These are phyloP conservation scores for Fusarium lateritium DNA, from an alignment of 2,329 filamentous ascomycete species.

Conservation along the genomic window DNA sequence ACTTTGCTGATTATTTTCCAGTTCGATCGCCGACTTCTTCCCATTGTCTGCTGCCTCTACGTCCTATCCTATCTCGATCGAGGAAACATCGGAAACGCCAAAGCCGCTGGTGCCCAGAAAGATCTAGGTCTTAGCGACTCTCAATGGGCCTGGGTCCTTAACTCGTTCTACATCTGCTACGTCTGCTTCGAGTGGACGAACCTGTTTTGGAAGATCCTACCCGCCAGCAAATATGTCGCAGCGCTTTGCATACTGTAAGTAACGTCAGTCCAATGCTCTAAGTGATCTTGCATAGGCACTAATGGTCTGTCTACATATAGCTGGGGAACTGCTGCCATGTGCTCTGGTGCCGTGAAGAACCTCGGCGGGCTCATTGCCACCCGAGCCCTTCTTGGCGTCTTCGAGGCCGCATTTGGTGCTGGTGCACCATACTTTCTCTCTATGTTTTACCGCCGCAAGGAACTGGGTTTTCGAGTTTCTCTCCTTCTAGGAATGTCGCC, in stretches of 20 bases:
- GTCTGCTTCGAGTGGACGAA: constrained; percentile 35
- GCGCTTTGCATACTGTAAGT: constrained; percentile 28
- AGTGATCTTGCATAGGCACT: neutral
- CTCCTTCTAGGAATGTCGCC: constrained; percentile 29
- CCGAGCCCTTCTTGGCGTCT: constrained; percentile 24
- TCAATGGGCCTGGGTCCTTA: constrained; percentile 38
- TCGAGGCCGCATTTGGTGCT: constrained; percentile 36
- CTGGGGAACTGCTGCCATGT: constrained; percentile 35
- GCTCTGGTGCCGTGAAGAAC: constrained; percentile 25
- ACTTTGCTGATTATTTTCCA: neutral
- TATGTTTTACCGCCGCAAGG: constrained; percentile 25
- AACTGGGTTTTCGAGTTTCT: constrained; percentile 29
- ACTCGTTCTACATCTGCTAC: constrained; percentile 41
- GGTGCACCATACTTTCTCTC: constrained; percentile 38
- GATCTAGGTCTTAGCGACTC: constrained; percentile 16
- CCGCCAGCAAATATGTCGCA: constrained; percentile 34
- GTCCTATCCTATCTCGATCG: constrained; percentile 37
- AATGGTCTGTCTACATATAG: neutral
- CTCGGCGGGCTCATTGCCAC: constrained; percentile 18
- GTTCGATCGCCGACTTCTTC: constrained; percentile 34
- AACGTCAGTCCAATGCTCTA: accelerated
- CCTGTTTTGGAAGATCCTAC: constrained; percentile 35
- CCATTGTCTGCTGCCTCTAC: constrained; percentile 35
- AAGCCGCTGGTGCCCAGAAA: constrained; percentile 26
- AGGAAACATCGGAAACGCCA: constrained; percentile 40